Percentiles rank a stretch among this genome's conserved stretches.
Evolutionary conservation across 2,329 filamentous ascomycete species (phyloP).

Genomic region (Akanthomyces lecanii): DNA sequence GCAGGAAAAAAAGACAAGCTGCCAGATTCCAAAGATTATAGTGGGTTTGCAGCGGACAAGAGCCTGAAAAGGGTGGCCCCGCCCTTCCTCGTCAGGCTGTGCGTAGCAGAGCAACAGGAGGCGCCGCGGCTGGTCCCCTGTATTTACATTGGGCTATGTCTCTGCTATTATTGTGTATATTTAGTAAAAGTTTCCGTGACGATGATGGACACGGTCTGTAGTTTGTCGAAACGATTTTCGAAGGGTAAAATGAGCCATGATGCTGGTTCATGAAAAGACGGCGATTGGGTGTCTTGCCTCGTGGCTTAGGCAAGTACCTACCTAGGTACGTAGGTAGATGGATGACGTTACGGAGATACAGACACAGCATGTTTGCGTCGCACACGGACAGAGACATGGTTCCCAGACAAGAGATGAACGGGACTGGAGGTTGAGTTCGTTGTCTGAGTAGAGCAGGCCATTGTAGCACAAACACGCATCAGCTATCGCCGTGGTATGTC

Average conservation of each 20-base stretch:
- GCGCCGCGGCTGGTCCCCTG: not conserved
- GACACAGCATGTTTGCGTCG: slow-evolving; percentile 9
- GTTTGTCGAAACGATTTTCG: too few species aligned
- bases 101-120: not conserved
- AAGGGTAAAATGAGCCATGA: too few species aligned
- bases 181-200: too few species aligned
- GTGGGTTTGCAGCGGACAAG: not conserved
- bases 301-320: not conserved
- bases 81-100: not conserved
- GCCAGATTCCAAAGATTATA: too few species aligned
- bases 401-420: not conserved
- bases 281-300: not conserved
- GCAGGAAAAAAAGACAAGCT: not conserved
- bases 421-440: too few species aligned
- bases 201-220: too few species aligned
- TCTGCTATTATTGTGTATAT: not conserved
- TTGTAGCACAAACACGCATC: not conserved
- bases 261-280: not conserved
- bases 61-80: not conserved
- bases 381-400: not conserved
- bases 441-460: not conserved
- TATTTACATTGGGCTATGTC: not conserved
- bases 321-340: too few species aligned
- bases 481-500: too few species aligned
- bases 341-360: not conserved